phyloP scores from a whole-genome alignment of 768 basidiomycete species.

The Pisolithus marmoratus region DNA sequence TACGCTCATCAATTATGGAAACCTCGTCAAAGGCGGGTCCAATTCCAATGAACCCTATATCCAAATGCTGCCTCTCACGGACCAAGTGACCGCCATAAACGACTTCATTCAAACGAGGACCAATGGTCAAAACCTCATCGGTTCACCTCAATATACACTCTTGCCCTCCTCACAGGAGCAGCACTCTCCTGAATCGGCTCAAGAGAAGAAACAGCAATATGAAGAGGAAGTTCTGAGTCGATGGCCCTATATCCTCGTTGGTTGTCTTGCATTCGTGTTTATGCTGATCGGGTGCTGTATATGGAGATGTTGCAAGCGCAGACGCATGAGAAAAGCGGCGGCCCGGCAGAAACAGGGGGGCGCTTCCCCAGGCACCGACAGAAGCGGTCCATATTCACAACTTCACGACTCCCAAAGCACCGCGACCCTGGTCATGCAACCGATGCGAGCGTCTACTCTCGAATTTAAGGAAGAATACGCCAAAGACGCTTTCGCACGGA shows the following conservation, averaged over 20 bases:
- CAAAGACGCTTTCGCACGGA: slow-evolving; percentile 14
- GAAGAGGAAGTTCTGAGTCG: slow-evolving; percentile 60
- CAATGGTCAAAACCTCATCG: slow-evolving; percentile 52
- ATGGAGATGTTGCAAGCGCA: slow-evolving; percentile 53
- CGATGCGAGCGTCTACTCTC: slow-evolving; percentile 14
- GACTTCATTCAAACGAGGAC: slow-evolving; percentile 65
- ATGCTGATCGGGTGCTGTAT: slow-evolving; percentile 43
- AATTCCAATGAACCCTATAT: slow-evolving; percentile 56
- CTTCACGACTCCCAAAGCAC: slow-evolving; percentile 24
- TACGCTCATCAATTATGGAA: slow-evolving; percentile 65
- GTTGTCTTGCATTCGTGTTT: slow-evolving; percentile 47
- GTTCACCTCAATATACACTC: slow-evolving; percentile 49
- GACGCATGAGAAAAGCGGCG: slow-evolving; percentile 17
- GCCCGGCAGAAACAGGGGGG: slow-evolving; percentile 13
- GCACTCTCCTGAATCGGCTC: slow-evolving; percentile 56
- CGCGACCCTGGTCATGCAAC: slow-evolving; percentile 25
- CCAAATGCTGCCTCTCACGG: slow-evolving; percentile 60
- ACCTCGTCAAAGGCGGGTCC: slow-evolving; percentile 50
- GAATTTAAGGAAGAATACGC: slow-evolving; percentile 15
- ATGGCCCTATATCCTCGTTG: slow-evolving; percentile 69
- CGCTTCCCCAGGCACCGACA: not conserved
- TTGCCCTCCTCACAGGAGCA: slow-evolving; percentile 54
- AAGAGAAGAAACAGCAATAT: slow-evolving; percentile 62
- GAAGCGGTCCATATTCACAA: slow-evolving; percentile 16
- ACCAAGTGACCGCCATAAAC: slow-evolving; percentile 44